Evolutionary conservation across 1,284 basidiomycete genomes (phyloP).

Genomic region (Boletus sp.): DNA sequence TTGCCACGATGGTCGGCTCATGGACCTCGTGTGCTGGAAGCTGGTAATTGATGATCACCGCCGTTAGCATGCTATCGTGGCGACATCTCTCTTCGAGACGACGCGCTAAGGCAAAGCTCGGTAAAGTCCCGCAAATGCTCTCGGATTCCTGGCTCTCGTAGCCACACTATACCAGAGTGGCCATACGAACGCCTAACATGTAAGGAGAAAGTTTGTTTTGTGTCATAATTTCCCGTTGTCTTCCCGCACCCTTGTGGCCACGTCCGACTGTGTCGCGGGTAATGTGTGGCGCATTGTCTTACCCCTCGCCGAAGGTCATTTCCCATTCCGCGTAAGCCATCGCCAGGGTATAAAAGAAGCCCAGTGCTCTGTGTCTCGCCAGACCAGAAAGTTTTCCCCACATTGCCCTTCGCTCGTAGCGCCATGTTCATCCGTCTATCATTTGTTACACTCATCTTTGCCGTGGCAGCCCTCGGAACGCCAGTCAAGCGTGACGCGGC

Average conservation of each 20-base stretch:
- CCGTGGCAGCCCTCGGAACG: conserved; percentile 10
- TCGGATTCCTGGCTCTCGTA: too few relatives aligned
- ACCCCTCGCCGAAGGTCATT: background rate
- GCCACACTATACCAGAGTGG: background rate
- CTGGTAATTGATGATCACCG: too few relatives aligned
- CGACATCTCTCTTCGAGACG: too few relatives aligned
- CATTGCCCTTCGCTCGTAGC: background rate
- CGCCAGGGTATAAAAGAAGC: conserved; percentile 5
- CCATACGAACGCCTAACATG: background rate
- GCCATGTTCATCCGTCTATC: conserved; percentile 12
- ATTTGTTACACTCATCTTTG: conserved; percentile 10
- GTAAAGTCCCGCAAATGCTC: too few relatives aligned
- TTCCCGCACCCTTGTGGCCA: background rate
- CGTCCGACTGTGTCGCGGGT: too few relatives aligned
- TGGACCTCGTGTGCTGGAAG: too few relatives aligned
- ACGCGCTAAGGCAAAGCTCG: too few relatives aligned
- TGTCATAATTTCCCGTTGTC: background rate
- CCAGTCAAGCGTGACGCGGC: conserved; percentile 10
- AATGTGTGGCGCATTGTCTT: too few relatives aligned
- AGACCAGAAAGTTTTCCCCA: background rate
- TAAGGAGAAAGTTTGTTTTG: background rate
- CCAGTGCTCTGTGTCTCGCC: background rate
- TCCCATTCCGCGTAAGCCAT: background rate
- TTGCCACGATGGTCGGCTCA: background rate
- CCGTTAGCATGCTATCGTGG: too few relatives aligned